Base-by-base conservation (phyloP, 78 protist species). In the Diacronema lutheri region DNA sequence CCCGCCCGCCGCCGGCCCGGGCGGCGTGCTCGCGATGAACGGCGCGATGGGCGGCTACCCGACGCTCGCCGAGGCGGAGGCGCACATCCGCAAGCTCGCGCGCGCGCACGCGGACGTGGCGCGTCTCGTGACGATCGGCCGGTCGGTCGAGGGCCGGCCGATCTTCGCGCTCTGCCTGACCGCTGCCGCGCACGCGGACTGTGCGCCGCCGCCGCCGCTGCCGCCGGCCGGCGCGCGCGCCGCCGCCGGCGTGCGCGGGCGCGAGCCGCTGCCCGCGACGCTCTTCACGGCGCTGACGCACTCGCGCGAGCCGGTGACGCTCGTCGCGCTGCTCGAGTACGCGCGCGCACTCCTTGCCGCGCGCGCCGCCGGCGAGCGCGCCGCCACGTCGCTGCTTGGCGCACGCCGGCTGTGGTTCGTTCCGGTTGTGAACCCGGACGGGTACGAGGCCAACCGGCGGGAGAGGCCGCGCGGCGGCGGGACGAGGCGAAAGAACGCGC, bases 271-370 rank as follows among this genome's bases (percentile, higher is more conserved):
- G 79, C 79, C 79, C 4, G 33, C 79, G 11, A 56, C 25, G 7
- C 60, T 71, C 26, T 71, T 11, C 79, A 71, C 79, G 19, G 0
- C 79, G 57, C 79, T 71, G 20, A 56, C 41, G 33, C 79, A 71
- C 57, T 21, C 79, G 57, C 79, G 79, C 79, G 79, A 71, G 79
- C 79, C 79, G 58, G 33, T 3, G 58, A 71, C 79, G 13, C 58
- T 71, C 58, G 26, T 26, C n/a, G 37, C 40, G 41, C 41, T 33
- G 10, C 40, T 65, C 29, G 13, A 33, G 26, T n/a, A 61, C 66
- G 66, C 66, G 35, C 29, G 16, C 35, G 26, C 33, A n/a, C 33
- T 26, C 33, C 35, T 61, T 13, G 33, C 4, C 13, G 26, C 26
- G 35, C 26, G 26, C 66, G 66, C 66, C 33, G 66, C 29, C 33